Evolutionary conservation across 768 basidiomycete genomes (phyloP).

Genomic region (Hygrophorus russula): DNA sequence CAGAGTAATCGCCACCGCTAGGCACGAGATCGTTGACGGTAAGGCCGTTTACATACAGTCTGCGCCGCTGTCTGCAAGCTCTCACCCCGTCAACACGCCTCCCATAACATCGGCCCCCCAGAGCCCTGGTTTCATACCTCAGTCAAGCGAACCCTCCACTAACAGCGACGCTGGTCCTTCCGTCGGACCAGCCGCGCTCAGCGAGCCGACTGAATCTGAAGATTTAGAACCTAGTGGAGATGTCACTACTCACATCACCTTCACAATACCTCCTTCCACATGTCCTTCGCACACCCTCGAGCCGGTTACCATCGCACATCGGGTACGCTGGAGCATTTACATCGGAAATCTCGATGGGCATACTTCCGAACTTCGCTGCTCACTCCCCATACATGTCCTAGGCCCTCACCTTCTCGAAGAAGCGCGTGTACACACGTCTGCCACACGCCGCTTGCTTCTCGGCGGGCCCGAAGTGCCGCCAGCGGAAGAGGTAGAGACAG

Average conservation of each 20-base stretch:
- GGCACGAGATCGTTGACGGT: constrained; percentile 61
- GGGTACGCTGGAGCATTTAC: constrained; percentile 69
- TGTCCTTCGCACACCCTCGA: constrained; percentile 68
- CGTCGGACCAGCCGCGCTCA: neutral
- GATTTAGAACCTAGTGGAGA: constrained; percentile 15
- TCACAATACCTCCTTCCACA: constrained; percentile 46
- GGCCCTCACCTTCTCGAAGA: constrained; percentile 65
- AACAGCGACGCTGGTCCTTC: constrained; percentile 6
- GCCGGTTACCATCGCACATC: constrained; percentile 68
- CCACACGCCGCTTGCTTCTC: constrained; percentile 62
- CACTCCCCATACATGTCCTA: constrained; percentile 79
- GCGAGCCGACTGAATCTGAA: constrained; percentile 10
- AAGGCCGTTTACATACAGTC: constrained; percentile 27
- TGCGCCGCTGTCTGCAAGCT: neutral
- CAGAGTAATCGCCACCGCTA: constrained; percentile 46
- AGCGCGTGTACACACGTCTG: constrained; percentile 58
- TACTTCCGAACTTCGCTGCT: constrained; percentile 89
- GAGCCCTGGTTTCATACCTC: too few relatives aligned
- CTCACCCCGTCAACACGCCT: constrained; percentile 1
- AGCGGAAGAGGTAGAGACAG: constrained; percentile 48
- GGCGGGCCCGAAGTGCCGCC: constrained; percentile 26
- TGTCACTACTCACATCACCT: constrained; percentile 45
- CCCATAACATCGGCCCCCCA: neutral
- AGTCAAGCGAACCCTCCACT: neutral
- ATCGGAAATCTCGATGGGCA: constrained; percentile 87